Evolutionary conservation across 202 grass and related monocot genomes (phyloP).

Genomic region (Setaria viridis): DNA sequence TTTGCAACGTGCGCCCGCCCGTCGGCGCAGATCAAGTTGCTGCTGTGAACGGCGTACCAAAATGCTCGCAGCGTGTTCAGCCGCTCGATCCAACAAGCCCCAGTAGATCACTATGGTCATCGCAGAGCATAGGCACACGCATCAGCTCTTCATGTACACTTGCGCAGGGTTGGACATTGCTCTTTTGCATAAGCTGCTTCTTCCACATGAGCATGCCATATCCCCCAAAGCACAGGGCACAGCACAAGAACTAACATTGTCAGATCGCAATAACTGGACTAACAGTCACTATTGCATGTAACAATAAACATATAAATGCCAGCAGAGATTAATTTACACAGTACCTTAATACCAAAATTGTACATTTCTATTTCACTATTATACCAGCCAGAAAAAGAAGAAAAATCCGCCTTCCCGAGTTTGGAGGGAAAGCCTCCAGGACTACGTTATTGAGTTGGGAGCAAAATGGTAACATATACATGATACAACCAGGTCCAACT

Average conservation of each 20-base stretch:
- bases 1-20: background rate
- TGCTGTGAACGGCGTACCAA: too few relatives aligned
- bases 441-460: conserved; percentile 40
- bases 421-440: conserved; percentile 22
- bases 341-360: conserved; percentile 50
- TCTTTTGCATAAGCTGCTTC: too few relatives aligned
- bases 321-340: background rate
- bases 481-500: conserved; percentile 17
- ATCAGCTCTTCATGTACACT: background rate
- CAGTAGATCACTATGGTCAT: background rate
- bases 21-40: too few relatives aligned
- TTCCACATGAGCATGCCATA: background rate
- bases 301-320: conserved; percentile 11
- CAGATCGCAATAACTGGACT: background rate
- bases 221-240: background rate
- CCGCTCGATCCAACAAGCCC: too few relatives aligned
- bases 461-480: conserved; percentile 5
- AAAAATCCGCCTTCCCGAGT: conserved; percentile 29
- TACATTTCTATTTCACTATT: conserved; percentile 36
- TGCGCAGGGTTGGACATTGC: background rate
- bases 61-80: too few relatives aligned
- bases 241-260: background rate
- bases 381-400: background rate
- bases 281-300: conserved; percentile 12
- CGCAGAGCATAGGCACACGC: background rate